Percentiles rank a stretch among this genome's conserved stretches.
These are phyloP conservation scores for Cutaneotrichosporon sp. DNA, from an alignment of 1,284 basidiomycete genomes.

Conservation along the genomic window DNA sequence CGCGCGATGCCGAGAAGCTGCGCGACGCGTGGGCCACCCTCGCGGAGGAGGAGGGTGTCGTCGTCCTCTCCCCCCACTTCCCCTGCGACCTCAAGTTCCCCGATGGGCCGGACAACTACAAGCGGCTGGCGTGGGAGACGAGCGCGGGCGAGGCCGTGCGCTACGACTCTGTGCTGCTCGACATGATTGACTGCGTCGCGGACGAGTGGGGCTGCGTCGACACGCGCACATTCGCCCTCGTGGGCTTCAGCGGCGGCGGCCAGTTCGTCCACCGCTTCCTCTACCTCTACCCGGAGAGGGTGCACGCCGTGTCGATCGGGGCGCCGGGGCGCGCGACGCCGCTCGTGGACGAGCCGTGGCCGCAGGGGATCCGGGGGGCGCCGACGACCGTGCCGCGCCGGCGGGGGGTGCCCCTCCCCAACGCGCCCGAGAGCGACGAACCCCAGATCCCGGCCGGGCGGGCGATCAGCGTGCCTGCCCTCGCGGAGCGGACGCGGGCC, in stretches of 20 bases:
- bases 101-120: constrained; percentile 30
- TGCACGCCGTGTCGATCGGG: constrained; percentile 26
- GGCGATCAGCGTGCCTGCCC: background rate
- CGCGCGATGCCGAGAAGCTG: constrained; percentile 21
- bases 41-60: constrained; percentile 21
- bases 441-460: background rate
- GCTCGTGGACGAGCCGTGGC: constrained; percentile 20
- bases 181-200: constrained; percentile 23
- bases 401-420: background rate
- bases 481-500: constrained; percentile 3
- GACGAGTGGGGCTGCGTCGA: constrained; percentile 26
- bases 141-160: constrained; percentile 13
- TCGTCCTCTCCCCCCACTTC: constrained; percentile 24
- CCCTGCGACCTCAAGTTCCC: constrained; percentile 24
- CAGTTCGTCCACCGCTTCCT: constrained; percentile 32
- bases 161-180: constrained; percentile 24
- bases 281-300: constrained; percentile 26
- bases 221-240: constrained; percentile 19
- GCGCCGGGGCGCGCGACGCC: constrained; percentile 28
- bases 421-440: background rate
- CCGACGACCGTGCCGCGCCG: constrained; percentile 1
- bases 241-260: constrained; percentile 28
- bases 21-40: constrained; percentile 17
- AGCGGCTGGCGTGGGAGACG: constrained; percentile 19
- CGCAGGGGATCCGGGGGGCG: constrained; percentile 16